A percentile compares a stretch with the other conserved stretches of the same genome.
phyloP scores from a whole-genome alignment of 306 rosid genomes.

The Dalbergia cultrata region DNA sequence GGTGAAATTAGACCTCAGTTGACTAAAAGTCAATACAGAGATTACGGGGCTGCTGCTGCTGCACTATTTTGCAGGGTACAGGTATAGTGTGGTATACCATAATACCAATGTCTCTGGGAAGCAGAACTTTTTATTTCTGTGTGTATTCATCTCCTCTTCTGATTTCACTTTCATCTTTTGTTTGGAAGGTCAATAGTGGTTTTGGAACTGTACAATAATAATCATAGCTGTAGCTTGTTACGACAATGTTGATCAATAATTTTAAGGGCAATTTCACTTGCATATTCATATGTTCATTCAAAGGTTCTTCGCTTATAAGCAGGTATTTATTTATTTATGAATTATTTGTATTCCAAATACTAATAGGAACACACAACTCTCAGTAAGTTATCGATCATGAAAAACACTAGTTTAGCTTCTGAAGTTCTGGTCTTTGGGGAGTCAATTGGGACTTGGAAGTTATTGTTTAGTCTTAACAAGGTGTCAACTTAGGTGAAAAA shows the following conservation, averaged over 20 bases:
- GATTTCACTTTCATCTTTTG: background rate
- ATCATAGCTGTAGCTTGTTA: background rate
- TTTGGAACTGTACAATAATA: conserved; percentile 33
- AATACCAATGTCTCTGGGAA: background rate
- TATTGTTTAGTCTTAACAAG: background rate
- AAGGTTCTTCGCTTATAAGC: background rate
- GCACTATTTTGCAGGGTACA: conserved; percentile 36
- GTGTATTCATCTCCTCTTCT: background rate
- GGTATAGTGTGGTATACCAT: background rate
- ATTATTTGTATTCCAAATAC: background rate
- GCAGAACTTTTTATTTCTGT: background rate
- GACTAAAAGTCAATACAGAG: background rate
- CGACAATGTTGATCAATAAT: conserved; percentile 5
- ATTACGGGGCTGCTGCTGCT: background rate
- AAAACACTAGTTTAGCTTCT: background rate
- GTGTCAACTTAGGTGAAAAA: background rate
- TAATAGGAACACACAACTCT: background rate
- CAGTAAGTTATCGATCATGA: background rate
- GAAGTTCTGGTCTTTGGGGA: background rate
- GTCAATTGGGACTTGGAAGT: background rate
- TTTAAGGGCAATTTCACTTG: conserved; percentile 11
- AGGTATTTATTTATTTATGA: background rate
- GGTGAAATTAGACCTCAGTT: background rate
- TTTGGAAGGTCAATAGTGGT: conserved; percentile 5
- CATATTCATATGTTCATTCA: background rate